A percentile compares a stretch with the other conserved stretches of the same genome.
These are phyloP conservation scores for Citrus trifoliata DNA, from an alignment of 345 rosid species.

Conservation along the genomic window DNA sequence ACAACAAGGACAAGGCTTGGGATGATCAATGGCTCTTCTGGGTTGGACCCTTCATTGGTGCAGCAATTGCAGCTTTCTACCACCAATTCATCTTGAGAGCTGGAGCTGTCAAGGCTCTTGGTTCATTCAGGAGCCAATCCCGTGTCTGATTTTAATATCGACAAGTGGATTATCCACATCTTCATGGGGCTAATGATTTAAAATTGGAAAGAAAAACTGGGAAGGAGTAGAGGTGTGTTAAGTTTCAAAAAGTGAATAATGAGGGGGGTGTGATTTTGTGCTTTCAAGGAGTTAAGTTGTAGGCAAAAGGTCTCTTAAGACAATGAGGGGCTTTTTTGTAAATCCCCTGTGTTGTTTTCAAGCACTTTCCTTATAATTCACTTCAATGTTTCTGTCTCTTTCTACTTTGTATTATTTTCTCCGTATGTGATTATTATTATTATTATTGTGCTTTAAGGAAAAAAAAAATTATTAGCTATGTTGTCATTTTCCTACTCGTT, in stretches of 20 bases:
- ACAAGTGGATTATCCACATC: background rate
- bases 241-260: background rate
- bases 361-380: slow-evolving; percentile 26
- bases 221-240: background rate
- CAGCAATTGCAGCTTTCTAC: slow-evolving; percentile 86
- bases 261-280: slow-evolving; percentile 8
- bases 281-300: slow-evolving; percentile 19
- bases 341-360: background rate
- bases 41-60: slow-evolving; percentile 89
- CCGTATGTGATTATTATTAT: background rate
- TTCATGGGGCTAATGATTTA: background rate
- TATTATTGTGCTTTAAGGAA: background rate
- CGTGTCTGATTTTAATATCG: slow-evolving; percentile 27
- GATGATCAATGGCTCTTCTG: slow-evolving; percentile 88
- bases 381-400: background rate
- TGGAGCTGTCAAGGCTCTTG: slow-evolving; percentile 75
- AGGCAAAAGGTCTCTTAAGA: slow-evolving; percentile 27
- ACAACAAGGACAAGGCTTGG: slow-evolving; percentile 56
- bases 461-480: background rate
- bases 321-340: slow-evolving; percentile 11
- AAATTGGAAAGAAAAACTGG: background rate
- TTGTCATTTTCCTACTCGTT: background rate
- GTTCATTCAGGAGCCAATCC: slow-evolving; percentile 81
- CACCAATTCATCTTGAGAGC: slow-evolving; percentile 84
- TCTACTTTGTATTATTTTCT: background rate